Evolutionary conservation across 371 early-diverging fungal species (phyloP).

Genomic region (Dichotomocladium elegans): DNA sequence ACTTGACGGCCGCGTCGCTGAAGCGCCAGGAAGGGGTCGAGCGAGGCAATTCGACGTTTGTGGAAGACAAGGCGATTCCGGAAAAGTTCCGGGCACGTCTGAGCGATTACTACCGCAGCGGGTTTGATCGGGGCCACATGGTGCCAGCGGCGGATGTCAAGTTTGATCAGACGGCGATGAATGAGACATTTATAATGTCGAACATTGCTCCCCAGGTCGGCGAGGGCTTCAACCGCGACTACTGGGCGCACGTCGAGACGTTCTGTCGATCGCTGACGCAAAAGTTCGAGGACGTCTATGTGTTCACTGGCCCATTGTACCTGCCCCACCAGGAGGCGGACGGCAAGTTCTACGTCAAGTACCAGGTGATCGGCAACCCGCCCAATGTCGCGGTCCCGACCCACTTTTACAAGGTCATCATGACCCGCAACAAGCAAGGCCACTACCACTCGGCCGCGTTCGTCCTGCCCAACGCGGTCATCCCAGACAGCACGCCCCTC

Average conservation of each 20-base stretch:
- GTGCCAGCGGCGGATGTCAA: constrained; percentile 83
- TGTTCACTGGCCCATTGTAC: constrained; percentile 80
- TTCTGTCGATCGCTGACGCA: constrained; percentile 69
- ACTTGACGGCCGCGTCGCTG: constrained; percentile 66
- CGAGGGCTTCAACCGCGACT: constrained; percentile 78
- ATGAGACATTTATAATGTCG: constrained; percentile 75
- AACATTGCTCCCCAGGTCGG: constrained; percentile 86
- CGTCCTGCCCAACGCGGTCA: constrained; percentile 81
- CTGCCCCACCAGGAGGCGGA: constrained; percentile 67
- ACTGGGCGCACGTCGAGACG: constrained; percentile 79
- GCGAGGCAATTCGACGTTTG: constrained; percentile 66
- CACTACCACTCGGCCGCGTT: constrained; percentile 68
- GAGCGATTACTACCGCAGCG: constrained; percentile 66
- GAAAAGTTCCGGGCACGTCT: constrained; percentile 64
- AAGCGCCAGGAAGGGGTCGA: constrained; percentile 52
- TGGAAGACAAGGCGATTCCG: constrained; percentile 66
- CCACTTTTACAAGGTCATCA: constrained; percentile 87
- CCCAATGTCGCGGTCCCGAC: constrained; percentile 92
- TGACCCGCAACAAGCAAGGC: constrained; percentile 45
- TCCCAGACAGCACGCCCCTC: constrained; percentile 64
- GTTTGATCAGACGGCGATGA: constrained; percentile 63
- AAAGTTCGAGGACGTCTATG: constrained; percentile 68
- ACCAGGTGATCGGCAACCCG: constrained; percentile 86
- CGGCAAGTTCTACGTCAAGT: constrained; percentile 75
- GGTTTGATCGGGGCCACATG: constrained; percentile 85